These are phyloP conservation scores for Ilyonectria robusta DNA, from an alignment of 2,329 filamentous ascomycete species.

Conservation along the genomic window DNA sequence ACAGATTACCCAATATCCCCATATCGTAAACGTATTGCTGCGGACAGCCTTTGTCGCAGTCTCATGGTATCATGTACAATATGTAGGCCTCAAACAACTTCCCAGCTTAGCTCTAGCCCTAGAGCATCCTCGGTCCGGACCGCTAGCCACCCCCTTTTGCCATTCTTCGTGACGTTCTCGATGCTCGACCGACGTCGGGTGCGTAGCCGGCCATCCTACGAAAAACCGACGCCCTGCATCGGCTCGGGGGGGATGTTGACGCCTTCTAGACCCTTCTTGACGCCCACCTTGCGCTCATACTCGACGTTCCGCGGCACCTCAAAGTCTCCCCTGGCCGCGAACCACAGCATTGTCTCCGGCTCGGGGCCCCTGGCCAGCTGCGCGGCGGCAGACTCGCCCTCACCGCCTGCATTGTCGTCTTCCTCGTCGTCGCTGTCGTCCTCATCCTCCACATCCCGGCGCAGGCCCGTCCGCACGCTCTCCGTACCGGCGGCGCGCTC, in stretches of 20 bases:
- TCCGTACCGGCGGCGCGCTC: constrained; percentile 77
- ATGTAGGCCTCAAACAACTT: neutral
- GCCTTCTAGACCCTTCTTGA: constrained; percentile 53
- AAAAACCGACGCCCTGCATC: constrained; percentile 28
- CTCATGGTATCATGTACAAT: constrained; percentile 14
- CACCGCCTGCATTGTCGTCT: constrained; percentile 41
- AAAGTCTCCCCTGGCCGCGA: constrained; percentile 60
- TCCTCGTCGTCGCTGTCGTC: constrained; percentile 70
- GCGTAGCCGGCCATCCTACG: neutral
- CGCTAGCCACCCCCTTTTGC: neutral
- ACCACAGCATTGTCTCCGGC: constrained; percentile 64
- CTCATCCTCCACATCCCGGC: constrained; percentile 66
- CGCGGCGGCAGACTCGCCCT: constrained; percentile 32
- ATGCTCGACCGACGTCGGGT: neutral
- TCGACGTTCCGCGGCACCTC: constrained; percentile 62
- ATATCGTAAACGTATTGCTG: neutral
- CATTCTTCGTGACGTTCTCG: neutral
- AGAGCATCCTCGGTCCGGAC: neutral
- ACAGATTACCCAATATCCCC: neutral
- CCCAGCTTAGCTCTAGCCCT: too few species aligned
- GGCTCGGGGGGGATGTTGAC: constrained; percentile 51
- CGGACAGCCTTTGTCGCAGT: neutral
- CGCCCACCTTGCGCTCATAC: constrained; percentile 54
- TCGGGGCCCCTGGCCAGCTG: constrained; percentile 57
- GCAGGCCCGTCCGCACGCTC: constrained; percentile 80